These are phyloP conservation scores for Botrytis pseudocinerea DNA, from an alignment of 2,329 filamentous ascomycete genomes.

Conservation along the genomic window DNA sequence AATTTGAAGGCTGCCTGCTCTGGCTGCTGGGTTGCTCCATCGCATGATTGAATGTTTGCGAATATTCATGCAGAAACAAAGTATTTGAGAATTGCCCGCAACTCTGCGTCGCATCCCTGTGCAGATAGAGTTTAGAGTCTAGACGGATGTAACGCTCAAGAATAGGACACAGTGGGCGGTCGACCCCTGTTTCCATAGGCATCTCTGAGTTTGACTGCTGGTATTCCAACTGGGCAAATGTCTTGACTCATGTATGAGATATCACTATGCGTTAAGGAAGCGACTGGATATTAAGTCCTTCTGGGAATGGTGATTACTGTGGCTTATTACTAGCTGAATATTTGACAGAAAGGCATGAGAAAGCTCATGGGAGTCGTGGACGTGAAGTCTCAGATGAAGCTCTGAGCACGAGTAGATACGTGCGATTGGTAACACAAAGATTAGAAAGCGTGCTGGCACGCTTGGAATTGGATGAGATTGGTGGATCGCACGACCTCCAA, in stretches of 20 bases:
- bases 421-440: constrained; percentile 6
- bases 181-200: not conserved
- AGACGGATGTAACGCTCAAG: constrained; percentile 7
- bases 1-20: not conserved
- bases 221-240: not conserved
- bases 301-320: not conserved
- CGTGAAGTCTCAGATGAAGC: constrained; percentile 16
- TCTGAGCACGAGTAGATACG: constrained; percentile 3
- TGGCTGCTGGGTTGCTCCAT: not conserved
- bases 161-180: constrained; percentile 2
- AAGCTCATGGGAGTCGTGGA: not conserved
- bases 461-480: not conserved
- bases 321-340: constrained; percentile 16
- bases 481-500: not conserved
- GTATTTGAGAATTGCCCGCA: not conserved
- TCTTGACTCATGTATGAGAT: constrained; percentile 13
- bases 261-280: not conserved
- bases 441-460: not conserved
- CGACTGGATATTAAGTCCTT: not conserved
- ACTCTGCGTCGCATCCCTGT: constrained; percentile 6
- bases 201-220: constrained; percentile 1
- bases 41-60: constrained; percentile 10
- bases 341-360: not conserved
- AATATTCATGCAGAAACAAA: constrained; percentile 8
- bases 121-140: constrained; percentile 1